Base-by-base conservation (phyloP, 345 rosid genomes). In the Salix arbutifolia region DNA sequence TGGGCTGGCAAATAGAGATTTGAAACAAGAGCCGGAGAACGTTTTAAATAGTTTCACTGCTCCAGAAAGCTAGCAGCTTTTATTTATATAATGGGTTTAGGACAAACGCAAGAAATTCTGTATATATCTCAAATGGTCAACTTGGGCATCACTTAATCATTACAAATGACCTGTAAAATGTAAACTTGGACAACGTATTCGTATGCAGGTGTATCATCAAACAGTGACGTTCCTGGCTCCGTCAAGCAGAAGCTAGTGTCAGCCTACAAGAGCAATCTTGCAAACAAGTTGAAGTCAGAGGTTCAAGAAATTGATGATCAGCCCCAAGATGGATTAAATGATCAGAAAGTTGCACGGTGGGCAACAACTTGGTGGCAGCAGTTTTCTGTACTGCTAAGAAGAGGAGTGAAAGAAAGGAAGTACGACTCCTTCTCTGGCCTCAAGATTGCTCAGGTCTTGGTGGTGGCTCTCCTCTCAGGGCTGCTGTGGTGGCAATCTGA, bases 331-430 rank as follows among this genome's bases (percentile, higher is more conserved):
- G 37, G 77, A 28, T 31, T 56, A 66, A 67, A 69, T 69, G 80
- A 80, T 33, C 71, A 79, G 77, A 42, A 81, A n/a, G 37, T 71
- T 4, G 74, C 50, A 0, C 42, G 69, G 17, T 86, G 92, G 90
- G 60, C 85, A 6, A 86, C 90, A 4, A 85, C 85, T 12, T 90
- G 94, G 92, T 84, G 87, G 89, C 90, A 90, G 75, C 88, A 90
- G 67, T 86, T 89, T 44, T 71, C 73, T 3, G 78, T 82, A 33
- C 73, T 90, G 79, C 66, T 85, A 3, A 56, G 60, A 53, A 86
- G 92, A 71, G 90, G 88, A 40, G n/a, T 90, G 17, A 88, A 85
- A 72, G 87, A 86, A 75, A 83, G 90, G 78, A 86, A 77, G 56
- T 77, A 89, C 25, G 82, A 83, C 10, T 78, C 83, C 6, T 84